Evolutionary conservation across 1,139 yeast genomes (phyloP).

Genomic region (Nadsonia commutata): DNA sequence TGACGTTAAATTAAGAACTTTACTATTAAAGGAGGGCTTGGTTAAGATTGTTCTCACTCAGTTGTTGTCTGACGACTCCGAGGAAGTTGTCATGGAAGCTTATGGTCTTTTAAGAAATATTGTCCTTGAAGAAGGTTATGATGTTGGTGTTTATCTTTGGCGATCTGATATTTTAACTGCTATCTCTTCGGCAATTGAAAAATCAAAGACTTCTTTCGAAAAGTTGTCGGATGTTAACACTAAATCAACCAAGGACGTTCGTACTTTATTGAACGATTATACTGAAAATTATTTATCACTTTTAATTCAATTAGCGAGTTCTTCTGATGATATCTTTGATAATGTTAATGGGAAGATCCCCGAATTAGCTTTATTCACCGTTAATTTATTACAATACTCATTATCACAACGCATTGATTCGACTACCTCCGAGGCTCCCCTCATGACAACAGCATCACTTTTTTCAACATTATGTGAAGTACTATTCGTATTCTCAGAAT

Average conservation of each 20-base stretch:
- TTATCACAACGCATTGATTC: conserved; percentile 2
- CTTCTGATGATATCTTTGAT: conserved; percentile 46
- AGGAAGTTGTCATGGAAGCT: conserved; percentile 65
- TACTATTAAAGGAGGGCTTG: conserved; percentile 56
- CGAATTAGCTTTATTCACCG: conserved; percentile 13
- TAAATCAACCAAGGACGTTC: conserved; percentile 30
- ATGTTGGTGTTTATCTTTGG: conserved; percentile 59
- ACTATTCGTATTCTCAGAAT: conserved; percentile 15
- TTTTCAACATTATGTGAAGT: conserved; percentile 12
- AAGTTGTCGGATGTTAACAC: conserved; percentile 4
- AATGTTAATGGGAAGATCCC: conserved; percentile 31
- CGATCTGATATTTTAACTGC: conserved; percentile 61
- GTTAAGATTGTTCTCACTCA: conserved; percentile 50
- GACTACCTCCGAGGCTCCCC: conserved; percentile 1
- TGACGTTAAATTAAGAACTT: conserved; percentile 45
- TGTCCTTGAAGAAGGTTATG: conserved; percentile 82
- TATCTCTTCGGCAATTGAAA: conserved; percentile 36
- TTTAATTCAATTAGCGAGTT: conserved; percentile 49
- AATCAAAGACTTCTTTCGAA: conserved; percentile 24
- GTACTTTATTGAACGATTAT: conserved; percentile 42
- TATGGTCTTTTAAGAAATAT: conserved; percentile 70
- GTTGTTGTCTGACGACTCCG: conserved; percentile 49
- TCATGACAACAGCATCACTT: conserved; percentile 7
- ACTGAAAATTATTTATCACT: conserved; percentile 64
- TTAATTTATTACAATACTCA: conserved; percentile 7